Conservation (phyloP, 2,329 filamentous ascomycete species). For the Graphilbum fragrans region DNA sequence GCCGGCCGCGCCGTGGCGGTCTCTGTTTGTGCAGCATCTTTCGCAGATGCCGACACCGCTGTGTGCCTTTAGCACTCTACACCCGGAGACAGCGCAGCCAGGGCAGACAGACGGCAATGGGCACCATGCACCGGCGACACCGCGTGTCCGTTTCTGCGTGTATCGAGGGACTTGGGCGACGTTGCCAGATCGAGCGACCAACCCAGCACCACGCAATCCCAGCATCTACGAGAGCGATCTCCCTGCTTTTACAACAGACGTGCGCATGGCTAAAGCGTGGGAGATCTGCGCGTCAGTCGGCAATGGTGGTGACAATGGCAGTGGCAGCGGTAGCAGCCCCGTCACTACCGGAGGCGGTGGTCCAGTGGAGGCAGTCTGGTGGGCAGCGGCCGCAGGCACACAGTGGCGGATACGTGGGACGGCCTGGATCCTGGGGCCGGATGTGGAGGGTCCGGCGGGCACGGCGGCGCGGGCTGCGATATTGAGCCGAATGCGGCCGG, state of each 20-base stretch:
- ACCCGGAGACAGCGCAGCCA: slow-evolving; percentile 11
- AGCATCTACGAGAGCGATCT: slow-evolving; percentile 60
- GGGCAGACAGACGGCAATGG: slow-evolving; percentile 9
- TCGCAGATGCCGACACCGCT: slow-evolving; percentile 31
- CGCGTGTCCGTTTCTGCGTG: slow-evolving; percentile 67
- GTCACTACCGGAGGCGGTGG: slow-evolving; percentile 37
- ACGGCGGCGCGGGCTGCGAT: slow-evolving; percentile 65
- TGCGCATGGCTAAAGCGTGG: slow-evolving; percentile 69
- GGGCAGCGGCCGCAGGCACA: slow-evolving; percentile 55
- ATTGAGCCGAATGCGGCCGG: slow-evolving; percentile 32
- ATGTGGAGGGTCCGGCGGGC: slow-evolving; percentile 38
- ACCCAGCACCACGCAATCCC: slow-evolving; percentile 61
- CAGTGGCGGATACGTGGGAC: slow-evolving; percentile 80
- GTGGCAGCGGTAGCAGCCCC: slow-evolving; percentile 25
- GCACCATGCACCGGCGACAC: slow-evolving; percentile 17
- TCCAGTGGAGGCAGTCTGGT: slow-evolving; percentile 72
- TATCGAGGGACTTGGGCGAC: slow-evolving; percentile 75
- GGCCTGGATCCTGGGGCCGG: slow-evolving; percentile 62
- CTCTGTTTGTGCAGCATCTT: slow-evolving; percentile 38
- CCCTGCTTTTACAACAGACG: slow-evolving; percentile 76
- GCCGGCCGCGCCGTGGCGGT: slow-evolving; percentile 38
- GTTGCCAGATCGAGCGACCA: slow-evolving; percentile 60
- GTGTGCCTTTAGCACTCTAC: slow-evolving; percentile 40
- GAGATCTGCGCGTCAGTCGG: slow-evolving; percentile 50
- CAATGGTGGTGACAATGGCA: slow-evolving; percentile 31